Conservation (phyloP, 176 grass and related monocot genomes). For the Pharus latifolius region DNA sequence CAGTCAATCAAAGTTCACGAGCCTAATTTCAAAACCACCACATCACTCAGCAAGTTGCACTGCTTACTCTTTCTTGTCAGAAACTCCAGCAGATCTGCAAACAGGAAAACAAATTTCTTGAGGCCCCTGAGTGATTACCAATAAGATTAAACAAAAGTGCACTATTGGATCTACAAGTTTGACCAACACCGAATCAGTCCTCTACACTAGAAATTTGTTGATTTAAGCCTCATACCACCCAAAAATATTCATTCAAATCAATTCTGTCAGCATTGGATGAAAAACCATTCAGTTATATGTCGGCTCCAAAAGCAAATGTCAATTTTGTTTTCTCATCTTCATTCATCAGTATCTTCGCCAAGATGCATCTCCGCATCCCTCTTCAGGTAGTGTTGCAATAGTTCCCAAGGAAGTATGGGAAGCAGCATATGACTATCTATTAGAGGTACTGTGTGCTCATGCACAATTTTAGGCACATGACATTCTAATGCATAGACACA, state of each 20-base stretch:
- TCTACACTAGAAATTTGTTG: background rate
- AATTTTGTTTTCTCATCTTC: background rate
- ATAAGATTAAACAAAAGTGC: background rate
- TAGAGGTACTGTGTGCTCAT: background rate
- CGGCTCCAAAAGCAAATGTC: background rate
- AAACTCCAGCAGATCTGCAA: conserved; percentile 9
- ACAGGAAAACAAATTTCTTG: background rate
- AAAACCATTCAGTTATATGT: background rate
- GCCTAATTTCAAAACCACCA: background rate
- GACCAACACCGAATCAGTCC: background rate
- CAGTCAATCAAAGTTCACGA: background rate
- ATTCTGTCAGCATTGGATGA: background rate
- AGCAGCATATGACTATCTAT: background rate
- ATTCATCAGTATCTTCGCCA: background rate
- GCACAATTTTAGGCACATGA: conserved; percentile 12
- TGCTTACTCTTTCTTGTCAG: conserved; percentile 14
- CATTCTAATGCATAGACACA: background rate
- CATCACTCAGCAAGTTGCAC: background rate
- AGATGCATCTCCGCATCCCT: background rate
- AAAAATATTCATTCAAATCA: background rate
- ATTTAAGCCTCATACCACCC: background rate
- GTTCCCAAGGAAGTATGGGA: background rate
- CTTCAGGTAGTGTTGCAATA: background rate
- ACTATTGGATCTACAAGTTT: background rate
- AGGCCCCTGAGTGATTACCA: background rate